Base-by-base conservation (phyloP, 495 filamentous ascomycete species). In the Aspergillus homomorphus region DNA sequence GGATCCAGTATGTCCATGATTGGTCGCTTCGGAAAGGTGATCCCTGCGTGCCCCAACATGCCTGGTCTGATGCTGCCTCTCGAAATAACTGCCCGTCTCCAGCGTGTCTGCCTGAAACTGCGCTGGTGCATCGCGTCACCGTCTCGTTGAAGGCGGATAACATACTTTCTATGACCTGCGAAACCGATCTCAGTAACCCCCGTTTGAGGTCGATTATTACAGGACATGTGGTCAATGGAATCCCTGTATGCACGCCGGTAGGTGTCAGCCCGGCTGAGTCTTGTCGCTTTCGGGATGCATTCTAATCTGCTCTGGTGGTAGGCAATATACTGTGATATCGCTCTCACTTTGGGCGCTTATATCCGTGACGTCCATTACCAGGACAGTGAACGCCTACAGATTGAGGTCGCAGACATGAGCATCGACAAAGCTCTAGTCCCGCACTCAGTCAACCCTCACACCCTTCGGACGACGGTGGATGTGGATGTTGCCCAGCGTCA, bases 371-470 rank as follows among this genome's bases (percentile, higher is more conserved):
- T 42, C 21, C 26, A 19, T 24, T 24, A 42, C 12, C 24, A 45
- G 21, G 42, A 23, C 53, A 28, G 7, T 2, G 41, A 55, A 80
- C 9, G 83, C 84, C 10, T 84, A 84, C 51, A 81, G 67, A n/a
- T 69, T 89, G 64, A 83, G 84, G 54, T 80, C 84, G 3, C 83
- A 84, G n/a, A n/a, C n/a, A n/a, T n/a, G n/a, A n/a, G n/a, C n/a
- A n/a, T n/a, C n/a, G n/a, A n/a, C n/a, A n/a, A n/a, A n/a, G n/a
- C n/a, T n/a, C n/a, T n/a, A n/a, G n/a, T n/a, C n/a, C n/a, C n/a
- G n/a, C n/a, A n/a, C n/a, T n/a, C n/a, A n/a, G n/a, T n/a, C n/a
- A n/a, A n/a, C n/a, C n/a, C n/a, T n/a, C n/a, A n/a, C n/a, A n/a
- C n/a, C n/a, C n/a, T n/a, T n/a, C n/a, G n/a, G n/a, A n/a, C n/a